Conservation (phyloP, 1,139 yeast species). For the Starmera stellimalicola region DNA sequence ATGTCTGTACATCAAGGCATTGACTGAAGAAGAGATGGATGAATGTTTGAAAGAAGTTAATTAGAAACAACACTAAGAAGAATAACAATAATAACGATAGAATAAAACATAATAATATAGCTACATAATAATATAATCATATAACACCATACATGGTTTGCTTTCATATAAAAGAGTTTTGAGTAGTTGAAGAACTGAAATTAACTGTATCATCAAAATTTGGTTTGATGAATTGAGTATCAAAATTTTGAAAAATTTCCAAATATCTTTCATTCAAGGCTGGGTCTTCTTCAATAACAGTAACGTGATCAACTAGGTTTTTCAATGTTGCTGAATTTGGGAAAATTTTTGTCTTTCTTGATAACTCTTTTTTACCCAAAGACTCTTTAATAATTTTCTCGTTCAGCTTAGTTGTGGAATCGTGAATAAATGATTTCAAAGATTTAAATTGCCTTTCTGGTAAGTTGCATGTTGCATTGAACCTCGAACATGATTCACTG, state of each 20-base stretch:
- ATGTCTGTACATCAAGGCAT: conserved; percentile 71
- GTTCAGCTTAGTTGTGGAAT: conserved; percentile 13
- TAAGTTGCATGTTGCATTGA: conserved; percentile 5
- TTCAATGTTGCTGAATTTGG: conserved; percentile 10
- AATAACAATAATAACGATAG: background rate
- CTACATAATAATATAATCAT: background rate
- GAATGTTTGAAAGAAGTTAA: conserved; percentile 20
- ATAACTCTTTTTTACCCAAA: conserved; percentile 12
- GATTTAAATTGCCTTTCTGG: conserved; percentile 3
- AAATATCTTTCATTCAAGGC: conserved; percentile 6
- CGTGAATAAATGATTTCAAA: conserved; percentile 6
- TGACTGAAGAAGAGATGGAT: conserved; percentile 71
- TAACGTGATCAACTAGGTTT: conserved; percentile 12
- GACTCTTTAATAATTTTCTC: conserved; percentile 14
- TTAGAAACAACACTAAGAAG: background rate
- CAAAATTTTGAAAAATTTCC: conserved; percentile 12
- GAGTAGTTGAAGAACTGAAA: conserved; percentile 11
- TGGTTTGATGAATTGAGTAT: conserved; percentile 14
- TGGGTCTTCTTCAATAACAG: conserved; percentile 14
- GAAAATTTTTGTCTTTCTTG: conserved; percentile 7
- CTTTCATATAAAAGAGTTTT: conserved; percentile 3
- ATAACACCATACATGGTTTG: background rate
- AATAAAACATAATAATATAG: background rate
- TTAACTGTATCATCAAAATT: conserved; percentile 7
- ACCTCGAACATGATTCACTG: conserved; percentile 1